Conservation (phyloP, 1,139 yeast genomes). For the Diutina rugosa region DNA sequence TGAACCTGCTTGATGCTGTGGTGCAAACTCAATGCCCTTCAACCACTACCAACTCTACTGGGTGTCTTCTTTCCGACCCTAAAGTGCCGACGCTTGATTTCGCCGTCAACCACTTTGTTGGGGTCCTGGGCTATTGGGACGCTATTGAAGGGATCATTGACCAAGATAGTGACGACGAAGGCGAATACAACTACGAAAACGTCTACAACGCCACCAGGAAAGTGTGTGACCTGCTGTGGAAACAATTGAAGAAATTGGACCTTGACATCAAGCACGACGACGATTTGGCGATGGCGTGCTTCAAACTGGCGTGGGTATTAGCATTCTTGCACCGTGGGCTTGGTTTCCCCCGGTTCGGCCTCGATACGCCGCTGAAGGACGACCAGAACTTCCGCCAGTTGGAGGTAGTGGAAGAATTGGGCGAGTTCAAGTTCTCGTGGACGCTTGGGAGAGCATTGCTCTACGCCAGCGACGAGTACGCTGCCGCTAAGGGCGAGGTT, state of each 20-base stretch:
- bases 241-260: neutral
- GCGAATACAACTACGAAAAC: conserved; percentile 20
- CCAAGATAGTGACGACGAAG: conserved; percentile 4
- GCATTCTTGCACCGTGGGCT: conserved; percentile 63
- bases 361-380: conserved; percentile 19
- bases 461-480: conserved; percentile 38
- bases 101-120: conserved; percentile 54
- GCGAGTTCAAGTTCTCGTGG: conserved; percentile 68
- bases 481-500: neutral
- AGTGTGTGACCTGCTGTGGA: conserved; percentile 29
- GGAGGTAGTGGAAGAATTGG: conserved; percentile 47
- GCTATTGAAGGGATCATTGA: conserved; percentile 38
- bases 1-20: neutral
- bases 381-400: conserved; percentile 31
- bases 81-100: conserved; percentile 58
- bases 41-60: neutral
- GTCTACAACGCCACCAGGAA: conserved; percentile 32
- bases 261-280: conserved; percentile 6
- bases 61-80: conserved; percentile 36
- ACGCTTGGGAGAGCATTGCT: conserved; percentile 70
- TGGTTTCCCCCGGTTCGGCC: conserved; percentile 51
- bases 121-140: conserved; percentile 79
- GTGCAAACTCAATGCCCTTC: neutral
- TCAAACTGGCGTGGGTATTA: conserved; percentile 50
- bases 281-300: conserved; percentile 13